A percentile compares a stretch with the other conserved stretches of the same genome.
Evolutionary conservation across 2,329 filamentous ascomycete species (phyloP).

Genomic region (Pseudogymnoascus sp.): DNA sequence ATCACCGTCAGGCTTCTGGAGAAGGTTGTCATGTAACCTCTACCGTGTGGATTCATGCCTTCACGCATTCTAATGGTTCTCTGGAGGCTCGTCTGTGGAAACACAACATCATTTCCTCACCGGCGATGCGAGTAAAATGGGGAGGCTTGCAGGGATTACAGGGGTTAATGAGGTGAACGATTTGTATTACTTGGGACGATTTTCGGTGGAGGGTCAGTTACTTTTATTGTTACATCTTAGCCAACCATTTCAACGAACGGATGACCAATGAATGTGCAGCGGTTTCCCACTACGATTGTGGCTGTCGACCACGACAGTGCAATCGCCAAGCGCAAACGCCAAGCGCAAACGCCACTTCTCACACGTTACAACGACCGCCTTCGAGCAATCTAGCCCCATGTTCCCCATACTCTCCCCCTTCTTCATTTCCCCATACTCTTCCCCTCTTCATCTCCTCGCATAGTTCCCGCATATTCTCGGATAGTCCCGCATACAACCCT

Average conservation of each 20-base stretch:
- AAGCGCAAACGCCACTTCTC: not conserved
- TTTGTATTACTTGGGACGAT: not conserved
- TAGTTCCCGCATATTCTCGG: not conserved
- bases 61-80: not conserved
- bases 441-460: not conserved
- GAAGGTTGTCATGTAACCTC: not conserved
- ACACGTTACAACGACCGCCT: not conserved
- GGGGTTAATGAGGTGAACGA: not conserved
- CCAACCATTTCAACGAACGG: not conserved
- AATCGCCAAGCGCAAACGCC: not conserved
- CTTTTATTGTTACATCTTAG: not conserved
- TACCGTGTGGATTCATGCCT: not conserved
- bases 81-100: not conserved
- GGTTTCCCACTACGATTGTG: not conserved
- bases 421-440: not conserved
- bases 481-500: not conserved
- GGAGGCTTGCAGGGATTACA: not conserved
- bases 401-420: not conserved
- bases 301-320: not conserved
- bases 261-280: not conserved
- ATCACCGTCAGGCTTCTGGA: not conserved
- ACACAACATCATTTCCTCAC: not conserved
- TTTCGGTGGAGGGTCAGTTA: not conserved
- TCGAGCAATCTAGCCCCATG: not conserved
- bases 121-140: not conserved